phyloP scores from a whole-genome alignment of 2,329 filamentous ascomycete genomes.

The Colletotrichum brevisporum region DNA sequence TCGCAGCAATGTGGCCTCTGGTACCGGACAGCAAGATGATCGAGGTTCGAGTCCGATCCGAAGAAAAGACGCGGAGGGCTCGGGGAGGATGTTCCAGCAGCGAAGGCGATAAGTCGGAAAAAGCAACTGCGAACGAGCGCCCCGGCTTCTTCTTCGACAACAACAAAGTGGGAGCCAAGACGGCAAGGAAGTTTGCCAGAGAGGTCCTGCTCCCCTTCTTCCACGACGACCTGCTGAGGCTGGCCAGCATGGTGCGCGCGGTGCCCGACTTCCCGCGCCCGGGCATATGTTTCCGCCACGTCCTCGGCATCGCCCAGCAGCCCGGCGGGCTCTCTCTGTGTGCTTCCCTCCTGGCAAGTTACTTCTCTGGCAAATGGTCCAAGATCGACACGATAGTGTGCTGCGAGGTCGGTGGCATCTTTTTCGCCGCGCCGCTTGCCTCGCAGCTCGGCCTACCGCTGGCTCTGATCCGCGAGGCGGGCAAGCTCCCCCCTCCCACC shows the following conservation, averaged over 20 bases:
- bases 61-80: conserved; percentile 50
- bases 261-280: conserved; percentile 65
- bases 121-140: conserved; percentile 43
- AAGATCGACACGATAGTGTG: conserved; percentile 60
- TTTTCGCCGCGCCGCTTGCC: conserved; percentile 68
- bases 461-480: conserved; percentile 66
- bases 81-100: conserved; percentile 50
- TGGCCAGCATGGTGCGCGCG: conserved; percentile 64
- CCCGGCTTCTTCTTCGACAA: conserved; percentile 68
- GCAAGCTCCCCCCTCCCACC: conserved; percentile 71
- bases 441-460: conserved; percentile 56
- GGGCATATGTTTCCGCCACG: conserved; percentile 69
- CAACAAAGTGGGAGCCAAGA: conserved; percentile 56
- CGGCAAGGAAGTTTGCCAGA: conserved; percentile 57
- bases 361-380: conserved; percentile 63
- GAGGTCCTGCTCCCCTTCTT: conserved; percentile 60
- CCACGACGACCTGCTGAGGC: conserved; percentile 58
- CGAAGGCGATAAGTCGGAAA: conserved; percentile 35
- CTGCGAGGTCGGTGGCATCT: conserved; percentile 71
- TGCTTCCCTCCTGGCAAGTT: conserved; percentile 61
- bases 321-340: conserved; percentile 65
- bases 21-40: conserved; percentile 66
- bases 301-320: conserved; percentile 69
- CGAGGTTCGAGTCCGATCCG: conserved; percentile 65
- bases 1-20: conserved; percentile 67